Conservation (phyloP, 2,329 filamentous ascomycete species). For the Sporothrix schenckii region DNA sequence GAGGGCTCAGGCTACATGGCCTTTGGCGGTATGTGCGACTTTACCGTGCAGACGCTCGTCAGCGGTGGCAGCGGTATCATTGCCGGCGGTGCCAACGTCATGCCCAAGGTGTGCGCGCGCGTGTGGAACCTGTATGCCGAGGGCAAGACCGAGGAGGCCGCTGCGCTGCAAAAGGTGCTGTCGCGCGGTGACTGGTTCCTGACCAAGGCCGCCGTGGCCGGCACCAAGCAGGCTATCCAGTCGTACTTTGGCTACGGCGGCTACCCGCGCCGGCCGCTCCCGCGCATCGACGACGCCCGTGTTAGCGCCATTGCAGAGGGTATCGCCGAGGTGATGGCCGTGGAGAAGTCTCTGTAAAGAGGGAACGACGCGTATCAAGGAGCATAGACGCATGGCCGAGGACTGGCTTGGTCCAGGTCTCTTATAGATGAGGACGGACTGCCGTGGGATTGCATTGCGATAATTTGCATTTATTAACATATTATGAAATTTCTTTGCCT, state of each 20-base stretch:
- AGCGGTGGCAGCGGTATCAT: slow-evolving; percentile 83
- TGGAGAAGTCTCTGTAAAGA: slow-evolving; percentile 58
- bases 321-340: slow-evolving; percentile 65
- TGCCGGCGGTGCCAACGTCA: slow-evolving; percentile 80
- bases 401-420: neutral
- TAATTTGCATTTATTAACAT: slow-evolving; percentile 10
- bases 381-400: slow-evolving; percentile 10
- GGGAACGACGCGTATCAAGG: neutral
- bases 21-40: slow-evolving; percentile 85
- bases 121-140: slow-evolving; percentile 76
- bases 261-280: slow-evolving; percentile 71
- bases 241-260: slow-evolving; percentile 81
- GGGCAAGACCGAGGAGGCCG: slow-evolving; percentile 74
- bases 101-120: slow-evolving; percentile 78
- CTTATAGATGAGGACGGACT: neutral
- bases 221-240: slow-evolving; percentile 83
- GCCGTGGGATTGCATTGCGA: slow-evolving; percentile 16
- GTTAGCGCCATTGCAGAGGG: slow-evolving; percentile 58
- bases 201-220: slow-evolving; percentile 79
- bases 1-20: slow-evolving; percentile 75
- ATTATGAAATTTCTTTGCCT: neutral
- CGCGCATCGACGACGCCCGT: slow-evolving; percentile 63
- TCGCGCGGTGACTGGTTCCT: slow-evolving; percentile 80
- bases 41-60: slow-evolving; percentile 78
- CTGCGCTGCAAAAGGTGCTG: slow-evolving; percentile 74